Evolutionary conservation across 1,284 basidiomycete genomes (phyloP), one percentile per base, ranked within the genome.

Genomic region (Naganishia sp.): DNA sequence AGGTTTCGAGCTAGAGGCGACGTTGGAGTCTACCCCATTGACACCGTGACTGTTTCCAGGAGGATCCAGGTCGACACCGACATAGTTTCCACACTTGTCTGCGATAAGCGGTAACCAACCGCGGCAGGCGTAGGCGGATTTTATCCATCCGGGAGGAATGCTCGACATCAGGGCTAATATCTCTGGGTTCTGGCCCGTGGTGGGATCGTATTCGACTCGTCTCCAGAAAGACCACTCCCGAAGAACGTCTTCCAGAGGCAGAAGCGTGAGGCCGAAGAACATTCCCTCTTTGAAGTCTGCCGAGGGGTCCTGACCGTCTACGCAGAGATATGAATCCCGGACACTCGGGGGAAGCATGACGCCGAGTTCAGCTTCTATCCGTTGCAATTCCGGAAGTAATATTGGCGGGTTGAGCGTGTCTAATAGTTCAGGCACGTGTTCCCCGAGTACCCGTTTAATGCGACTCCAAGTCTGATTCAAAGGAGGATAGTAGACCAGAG

Each of bases 31-130:
- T 4, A 18, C 25, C 7, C 49, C 21, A 33, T 53, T 54, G 18
- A 25, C 44, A 6, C 45, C 63, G 39, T 55, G 45, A 9, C 25
- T 55, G 18, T 63, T 55, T 48, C 80, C 78, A 69, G 88, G 86
- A 5, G 95, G 95, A 78, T 89, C 92, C 68, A 99, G 84, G 78
- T 99, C 95, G 56, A 99, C 85, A 61, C 95, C 95, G 69, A 98
- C 86, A 77, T 99, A 99, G 81, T 99, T 99, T 31, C 95, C 96
- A 21, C 87, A 88, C 71, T 90, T 90, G 81, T 99, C 95, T 48
- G 88, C 88, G 65, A 97, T 85, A 69, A 99, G 88, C 15, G 95
- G 95, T 72, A 99, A 86, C 95, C 95, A 99, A 18, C 94, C 95
- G 63, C 90, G 86, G 76, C 91, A 90, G 28, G 94, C 94, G 81